Evolutionary conservation across 345 rosid species (phyloP), one percentile per base, ranked within the genome.

Genomic region (Cardiospermum halicacabum): DNA sequence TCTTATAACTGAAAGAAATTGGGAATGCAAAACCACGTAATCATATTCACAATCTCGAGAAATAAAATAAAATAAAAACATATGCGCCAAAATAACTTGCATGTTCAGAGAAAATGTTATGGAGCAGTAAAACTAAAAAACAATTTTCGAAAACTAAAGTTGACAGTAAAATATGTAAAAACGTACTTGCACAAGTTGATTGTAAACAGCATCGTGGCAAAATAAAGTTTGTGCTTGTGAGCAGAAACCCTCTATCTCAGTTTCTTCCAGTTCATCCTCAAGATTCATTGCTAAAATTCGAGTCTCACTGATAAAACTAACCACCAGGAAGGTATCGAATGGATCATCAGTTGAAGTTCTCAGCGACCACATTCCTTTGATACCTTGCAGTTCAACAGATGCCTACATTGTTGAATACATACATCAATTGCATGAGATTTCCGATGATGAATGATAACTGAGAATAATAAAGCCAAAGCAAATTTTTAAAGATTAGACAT

Each of bases 361-460:
- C 65, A 93, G 58, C 28, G 98, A 90, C 98, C 98, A 93, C 92
- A 93, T 88, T 73, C 98, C 98, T 76, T 93, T 90, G 77, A 93
- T 88, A 55, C 97, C 98, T 82, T 88, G 97, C 83, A 93, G 93
- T 78, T 90, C 97, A 55, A 90, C 97, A 0, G 97, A 93, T 32
- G 96, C 97, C 98, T 92, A 60, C 31, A 54, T 69, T 58, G 74
- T 68, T 57, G 7, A 71, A 71, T 22, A 67, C 27, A 62, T 7
- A 19, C 48, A 49, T 15, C 60, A 74, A 60, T 27, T 13, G 31
- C 24, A 26, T 67, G 31, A 67, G 24, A 50, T 58, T 27, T 60
- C 32, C 24, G 25, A 65, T 21, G 65, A 49, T 34, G 65, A 61
- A 34, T 47, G 53, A 51, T 2, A 37, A 43, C 10, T 28, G 50